Percentiles rank a stretch among this genome's conserved stretches.
These are phyloP conservation scores for Kwoniella heveanensis DNA, from an alignment of 768 basidiomycete genomes.

Conservation along the genomic window DNA sequence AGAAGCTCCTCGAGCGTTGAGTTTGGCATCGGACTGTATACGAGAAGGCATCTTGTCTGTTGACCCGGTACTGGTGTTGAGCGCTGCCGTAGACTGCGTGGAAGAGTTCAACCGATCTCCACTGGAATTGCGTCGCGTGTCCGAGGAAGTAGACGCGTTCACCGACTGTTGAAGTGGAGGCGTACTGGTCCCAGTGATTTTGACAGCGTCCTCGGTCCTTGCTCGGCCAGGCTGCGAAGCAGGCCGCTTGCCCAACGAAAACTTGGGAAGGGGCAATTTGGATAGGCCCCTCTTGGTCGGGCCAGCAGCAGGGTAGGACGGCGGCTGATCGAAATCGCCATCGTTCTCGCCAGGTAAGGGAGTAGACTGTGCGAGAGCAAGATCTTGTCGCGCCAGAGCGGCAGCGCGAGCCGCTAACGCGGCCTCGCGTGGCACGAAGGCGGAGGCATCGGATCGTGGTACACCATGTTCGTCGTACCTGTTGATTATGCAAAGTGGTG, in stretches of 20 bases:
- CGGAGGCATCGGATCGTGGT: constrained; percentile 57
- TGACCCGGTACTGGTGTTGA: not conserved
- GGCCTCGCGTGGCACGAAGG: constrained; percentile 57
- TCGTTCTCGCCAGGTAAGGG: constrained; percentile 30
- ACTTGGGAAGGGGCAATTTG: constrained; percentile 25
- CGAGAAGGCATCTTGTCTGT: not conserved
- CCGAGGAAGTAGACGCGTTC: not conserved
- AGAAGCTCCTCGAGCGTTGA: constrained; percentile 1
- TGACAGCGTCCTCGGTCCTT: constrained; percentile 13
- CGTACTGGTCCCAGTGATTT: constrained; percentile 1
- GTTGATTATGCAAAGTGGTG: not conserved
- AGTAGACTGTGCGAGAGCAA: constrained; percentile 23
- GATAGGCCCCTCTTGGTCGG: constrained; percentile 9
- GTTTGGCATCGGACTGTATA: constrained; percentile 14
- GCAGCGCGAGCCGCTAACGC: constrained; percentile 39
- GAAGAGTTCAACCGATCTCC: constrained; percentile 3
- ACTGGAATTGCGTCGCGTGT: not conserved
- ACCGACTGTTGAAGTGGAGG: not conserved
- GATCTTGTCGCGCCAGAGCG: constrained; percentile 34
- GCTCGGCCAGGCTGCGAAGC: constrained; percentile 28
- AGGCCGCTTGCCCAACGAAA: constrained; percentile 27
- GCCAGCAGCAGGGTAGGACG: not conserved
- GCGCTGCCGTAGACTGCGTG: not conserved
- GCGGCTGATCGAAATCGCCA: constrained; percentile 26
- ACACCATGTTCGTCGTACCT: constrained; percentile 66